These are phyloP conservation scores for Actinomortierella ambigua DNA, from an alignment of 371 early-diverging fungal species.

Conservation along the genomic window DNA sequence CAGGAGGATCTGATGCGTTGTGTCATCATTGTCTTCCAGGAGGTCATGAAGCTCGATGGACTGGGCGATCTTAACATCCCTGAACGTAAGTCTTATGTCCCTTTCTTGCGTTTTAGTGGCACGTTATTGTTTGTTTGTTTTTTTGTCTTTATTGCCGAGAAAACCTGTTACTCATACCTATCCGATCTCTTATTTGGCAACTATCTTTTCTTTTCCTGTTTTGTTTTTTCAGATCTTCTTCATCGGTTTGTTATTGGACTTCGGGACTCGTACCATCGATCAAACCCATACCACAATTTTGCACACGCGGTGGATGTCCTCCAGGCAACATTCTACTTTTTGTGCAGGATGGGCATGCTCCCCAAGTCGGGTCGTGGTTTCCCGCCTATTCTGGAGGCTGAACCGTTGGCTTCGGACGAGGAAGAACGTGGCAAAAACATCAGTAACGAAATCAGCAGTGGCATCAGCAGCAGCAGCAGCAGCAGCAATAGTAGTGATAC, in stretches of 20 bases:
- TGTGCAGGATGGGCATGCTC: conserved; percentile 66
- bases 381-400: conserved; percentile 10
- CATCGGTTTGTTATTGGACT: conserved; percentile 67
- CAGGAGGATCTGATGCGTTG: conserved; percentile 70
- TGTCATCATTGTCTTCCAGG: conserved; percentile 67
- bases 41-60: conserved; percentile 61
- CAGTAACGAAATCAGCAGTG: conserved; percentile 3
- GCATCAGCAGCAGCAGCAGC: conserved; percentile 27
- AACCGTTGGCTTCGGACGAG: background rate
- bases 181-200: background rate
- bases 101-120: background rate
- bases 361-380: conserved; percentile 28
- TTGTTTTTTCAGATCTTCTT: conserved; percentile 49
- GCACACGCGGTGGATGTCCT: conserved; percentile 88
- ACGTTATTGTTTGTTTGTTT: too few species aligned
- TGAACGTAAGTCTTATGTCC: conserved; percentile 52
- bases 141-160: background rate
- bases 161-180: background rate
- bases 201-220: conserved; percentile 10
- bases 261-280: conserved; percentile 67
- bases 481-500: background rate
- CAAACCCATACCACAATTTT: conserved; percentile 86
- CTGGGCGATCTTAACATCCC: conserved; percentile 54
- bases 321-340: conserved; percentile 75
- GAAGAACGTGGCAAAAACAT: background rate